phyloP scores from a whole-genome alignment of 805 yeast genomes.

The Kazachstania taianensis region DNA sequence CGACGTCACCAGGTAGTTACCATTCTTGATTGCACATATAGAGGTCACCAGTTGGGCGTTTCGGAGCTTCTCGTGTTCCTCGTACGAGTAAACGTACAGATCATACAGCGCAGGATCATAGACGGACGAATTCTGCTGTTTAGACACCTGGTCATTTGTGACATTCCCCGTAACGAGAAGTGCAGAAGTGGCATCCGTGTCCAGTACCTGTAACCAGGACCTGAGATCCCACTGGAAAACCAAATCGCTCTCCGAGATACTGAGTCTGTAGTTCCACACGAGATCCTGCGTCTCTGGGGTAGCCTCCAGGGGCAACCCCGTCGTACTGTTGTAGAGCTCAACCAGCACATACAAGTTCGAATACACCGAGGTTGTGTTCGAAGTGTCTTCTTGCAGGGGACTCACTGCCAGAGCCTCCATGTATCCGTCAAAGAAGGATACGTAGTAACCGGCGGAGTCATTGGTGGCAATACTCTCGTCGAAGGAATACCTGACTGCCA shows the following conservation, averaged over 20 bases:
- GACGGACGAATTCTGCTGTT: slow-evolving; percentile 12
- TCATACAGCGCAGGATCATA: slow-evolving; percentile 24
- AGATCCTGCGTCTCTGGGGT: slow-evolving; percentile 1
- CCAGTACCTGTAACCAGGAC: slow-evolving; percentile 48
- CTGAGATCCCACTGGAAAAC: slow-evolving; percentile 62
- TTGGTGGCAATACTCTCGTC: slow-evolving; percentile 15
- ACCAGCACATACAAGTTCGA: slow-evolving; percentile 20
- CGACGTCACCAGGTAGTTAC: slow-evolving; percentile 31
- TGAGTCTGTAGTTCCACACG: slow-evolving; percentile 55
- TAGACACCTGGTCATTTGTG: slow-evolving; percentile 16
- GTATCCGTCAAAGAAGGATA: slow-evolving; percentile 22
- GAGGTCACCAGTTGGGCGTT: slow-evolving; percentile 37
- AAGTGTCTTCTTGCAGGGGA: slow-evolving; percentile 10
- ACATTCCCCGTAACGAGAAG: slow-evolving; percentile 53
- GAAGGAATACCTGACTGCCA: slow-evolving; percentile 22
- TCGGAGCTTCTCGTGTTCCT: slow-evolving; percentile 28
- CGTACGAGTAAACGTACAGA: slow-evolving; percentile 40
- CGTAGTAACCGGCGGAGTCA: slow-evolving; percentile 8
- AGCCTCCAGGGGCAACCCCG: slow-evolving; percentile 9
- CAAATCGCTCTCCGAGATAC: slow-evolving; percentile 51
- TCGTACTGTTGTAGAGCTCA: slow-evolving; percentile 17
- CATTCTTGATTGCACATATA: slow-evolving; percentile 61
- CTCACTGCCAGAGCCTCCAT: slow-evolving; percentile 22
- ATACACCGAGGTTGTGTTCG: slow-evolving; percentile 14
- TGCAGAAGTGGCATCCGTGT: slow-evolving; percentile 60